phyloP scores from a whole-genome alignment of 352 stramenopile species.

The Pythium vanterpoolii region DNA sequence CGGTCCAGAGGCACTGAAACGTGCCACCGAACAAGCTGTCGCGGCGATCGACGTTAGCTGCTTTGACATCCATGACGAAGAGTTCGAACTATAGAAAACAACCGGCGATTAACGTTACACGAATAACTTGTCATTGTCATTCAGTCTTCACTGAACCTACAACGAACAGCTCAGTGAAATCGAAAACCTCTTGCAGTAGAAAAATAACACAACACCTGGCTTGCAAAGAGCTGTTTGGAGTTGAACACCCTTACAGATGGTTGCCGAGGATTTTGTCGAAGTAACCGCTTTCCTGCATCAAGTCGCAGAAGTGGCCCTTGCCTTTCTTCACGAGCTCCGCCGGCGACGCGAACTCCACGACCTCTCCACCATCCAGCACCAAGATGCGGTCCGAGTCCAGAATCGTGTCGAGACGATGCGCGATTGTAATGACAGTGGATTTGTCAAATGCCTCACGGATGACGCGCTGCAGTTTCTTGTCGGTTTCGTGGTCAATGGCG shows the following conservation, averaged over 20 bases:
- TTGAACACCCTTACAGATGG: neutral
- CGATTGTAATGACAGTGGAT: slow-evolving; percentile 94
- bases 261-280: slow-evolving; percentile 22
- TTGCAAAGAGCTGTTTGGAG: too few relatives aligned
- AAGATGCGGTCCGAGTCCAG: slow-evolving; percentile 7
- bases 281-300: slow-evolving; percentile 40
- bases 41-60: slow-evolving; percentile 7
- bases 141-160: too few relatives aligned
- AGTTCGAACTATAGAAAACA: slow-evolving; percentile 7
- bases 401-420: slow-evolving; percentile 5
- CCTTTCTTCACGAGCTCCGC: slow-evolving; percentile 44
- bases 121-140: too few relatives aligned
- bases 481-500: slow-evolving; percentile 73
- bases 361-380: slow-evolving; percentile 49
- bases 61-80: slow-evolving; percentile 23
- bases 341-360: slow-evolving; percentile 84
- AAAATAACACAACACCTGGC: too few relatives aligned
- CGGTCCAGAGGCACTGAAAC: slow-evolving; percentile 22
- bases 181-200: too few relatives aligned
- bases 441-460: slow-evolving; percentile 83
- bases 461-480: slow-evolving; percentile 45
- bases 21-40: slow-evolving; percentile 13
- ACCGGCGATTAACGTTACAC: too few relatives aligned
- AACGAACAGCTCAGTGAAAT: too few relatives aligned
- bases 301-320: slow-evolving; percentile 43